Base-by-base conservation (phyloP, 1,284 basidiomycete genomes). In the Ustilago esculenta region DNA sequence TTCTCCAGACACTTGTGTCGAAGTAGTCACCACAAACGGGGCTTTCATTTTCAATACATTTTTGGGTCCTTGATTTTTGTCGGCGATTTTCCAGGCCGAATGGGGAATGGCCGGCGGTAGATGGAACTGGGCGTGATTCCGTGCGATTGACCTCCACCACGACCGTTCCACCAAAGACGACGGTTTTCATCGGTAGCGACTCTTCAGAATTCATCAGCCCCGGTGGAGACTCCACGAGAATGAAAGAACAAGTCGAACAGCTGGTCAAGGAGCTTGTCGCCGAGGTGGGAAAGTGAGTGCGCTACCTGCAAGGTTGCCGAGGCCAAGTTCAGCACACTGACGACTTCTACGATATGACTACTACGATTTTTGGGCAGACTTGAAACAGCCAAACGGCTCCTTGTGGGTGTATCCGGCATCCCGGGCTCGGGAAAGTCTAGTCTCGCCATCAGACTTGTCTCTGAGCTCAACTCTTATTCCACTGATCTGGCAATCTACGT, bases 341-440 rank as follows among this genome's bases (percentile, higher is more conserved):
- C n/a, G n/a, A n/a, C n/a, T n/a, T n/a, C n/a, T n/a, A n/a, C n/a
- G n/a, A n/a, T n/a, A n/a, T n/a, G n/a, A n/a, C n/a, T n/a, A n/a
- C n/a, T n/a, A n/a, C n/a, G n/a, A n/a, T n/a, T n/a, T n/a, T n/a
- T n/a, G n/a, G n/a, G n/a, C 56, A 89, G 88, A 41, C 84, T 83
- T 3, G 82, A 85, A 2, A 50, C 82, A 10, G 79, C 84, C 33
- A 77, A 84, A 4, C 87, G 92, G 15, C 83, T 92, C 25, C 83
- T 94, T 5, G 86, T 94, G 21, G 92, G 90, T 25, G 85, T 92
- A 46, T 85, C 87, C 37, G 91, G 92, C 14, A 87, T 91, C 14
- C 92, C 92, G 5, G 92, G 90, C 0, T 90, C 90, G 1, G 92
- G 92, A 10, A 94, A 94, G 83, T 88, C 90, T 0, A 87, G 89